Percentiles rank a stretch among this genome's conserved stretches.
Conservation (phyloP, 768 basidiomycete species). For the Tylopilus sp. region DNA sequence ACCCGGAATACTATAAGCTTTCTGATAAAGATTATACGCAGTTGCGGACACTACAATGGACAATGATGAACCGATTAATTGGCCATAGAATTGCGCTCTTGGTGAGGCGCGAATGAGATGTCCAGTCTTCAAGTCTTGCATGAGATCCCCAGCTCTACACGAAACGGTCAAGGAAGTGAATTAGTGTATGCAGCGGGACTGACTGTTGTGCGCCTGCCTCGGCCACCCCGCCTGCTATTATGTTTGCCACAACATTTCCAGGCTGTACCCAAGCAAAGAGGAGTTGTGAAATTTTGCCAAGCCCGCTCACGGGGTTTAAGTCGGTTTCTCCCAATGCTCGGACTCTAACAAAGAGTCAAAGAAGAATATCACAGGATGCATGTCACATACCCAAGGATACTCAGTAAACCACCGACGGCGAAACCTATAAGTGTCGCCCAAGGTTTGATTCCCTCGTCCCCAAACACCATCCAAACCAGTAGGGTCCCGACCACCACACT, state of each 20-base stretch:
- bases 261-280: conserved; percentile 94
- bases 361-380: background rate
- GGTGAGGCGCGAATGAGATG: conserved; percentile 91
- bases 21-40: conserved; percentile 83
- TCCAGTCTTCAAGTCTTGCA: conserved; percentile 98
- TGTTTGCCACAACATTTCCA: conserved; percentile 94
- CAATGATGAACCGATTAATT: conserved; percentile 85
- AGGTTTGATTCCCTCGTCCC: conserved; percentile 85
- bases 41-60: conserved; percentile 88
- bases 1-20: conserved; percentile 85
- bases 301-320: conserved; percentile 85
- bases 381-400: conserved; percentile 73
- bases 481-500: conserved; percentile 70
- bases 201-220: conserved; percentile 94
- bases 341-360: conserved; percentile 49
- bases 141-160: conserved; percentile 86
- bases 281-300: conserved; percentile 93
- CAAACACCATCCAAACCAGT: conserved; percentile 87
- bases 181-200: conserved; percentile 18
- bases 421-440: conserved; percentile 93
- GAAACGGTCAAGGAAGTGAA: conserved; percentile 1
- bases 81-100: conserved; percentile 90
- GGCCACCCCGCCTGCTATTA: conserved; percentile 95
- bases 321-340: conserved; percentile 96
- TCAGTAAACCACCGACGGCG: conserved; percentile 75